Conservation (phyloP, 345 rosid species). For the Citrus sinensis region DNA sequence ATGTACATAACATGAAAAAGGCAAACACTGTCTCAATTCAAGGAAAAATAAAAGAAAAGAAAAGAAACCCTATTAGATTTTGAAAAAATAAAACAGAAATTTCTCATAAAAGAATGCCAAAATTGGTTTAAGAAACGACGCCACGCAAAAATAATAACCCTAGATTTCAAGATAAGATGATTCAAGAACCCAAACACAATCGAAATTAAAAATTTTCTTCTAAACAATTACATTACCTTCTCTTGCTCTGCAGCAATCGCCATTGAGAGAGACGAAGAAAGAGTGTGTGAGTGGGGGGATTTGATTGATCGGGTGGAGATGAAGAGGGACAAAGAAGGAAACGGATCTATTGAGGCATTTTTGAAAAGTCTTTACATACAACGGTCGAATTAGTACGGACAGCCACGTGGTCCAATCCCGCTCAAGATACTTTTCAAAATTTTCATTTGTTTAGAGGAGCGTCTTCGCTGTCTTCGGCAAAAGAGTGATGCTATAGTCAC, state of each 20-base stretch:
- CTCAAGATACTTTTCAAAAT: slow-evolving; percentile 18
- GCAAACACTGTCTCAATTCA: too few relatives aligned
- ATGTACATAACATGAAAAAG: neutral
- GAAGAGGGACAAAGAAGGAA: slow-evolving; percentile 8
- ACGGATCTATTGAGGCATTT: slow-evolving; percentile 9
- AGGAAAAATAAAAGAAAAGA: neutral
- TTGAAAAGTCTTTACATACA: slow-evolving; percentile 17
- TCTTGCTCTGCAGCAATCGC: slow-evolving; percentile 71
- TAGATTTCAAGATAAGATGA: slow-evolving; percentile 2
- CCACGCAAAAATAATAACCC: slow-evolving; percentile 1
- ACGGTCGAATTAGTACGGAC: slow-evolving; percentile 55
- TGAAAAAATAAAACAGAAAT: neutral
- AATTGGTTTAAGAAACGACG: neutral
- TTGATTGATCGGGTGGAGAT: neutral
- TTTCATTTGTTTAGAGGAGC: slow-evolving; percentile 28
- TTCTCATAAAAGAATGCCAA: neutral
- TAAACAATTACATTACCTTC: slow-evolving; percentile 33
- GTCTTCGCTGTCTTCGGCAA: slow-evolving; percentile 1
- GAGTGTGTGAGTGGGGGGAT: slow-evolving; percentile 4
- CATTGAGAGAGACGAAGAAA: slow-evolving; percentile 36
- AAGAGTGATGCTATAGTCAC: neutral
- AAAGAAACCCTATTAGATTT: neutral
- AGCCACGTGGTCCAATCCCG: slow-evolving; percentile 46
- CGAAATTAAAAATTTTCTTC: neutral
- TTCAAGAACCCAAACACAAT: neutral